phyloP scores from a whole-genome alignment of 192 early-diverging fungal genomes.

The Coemansia sp. region DNA sequence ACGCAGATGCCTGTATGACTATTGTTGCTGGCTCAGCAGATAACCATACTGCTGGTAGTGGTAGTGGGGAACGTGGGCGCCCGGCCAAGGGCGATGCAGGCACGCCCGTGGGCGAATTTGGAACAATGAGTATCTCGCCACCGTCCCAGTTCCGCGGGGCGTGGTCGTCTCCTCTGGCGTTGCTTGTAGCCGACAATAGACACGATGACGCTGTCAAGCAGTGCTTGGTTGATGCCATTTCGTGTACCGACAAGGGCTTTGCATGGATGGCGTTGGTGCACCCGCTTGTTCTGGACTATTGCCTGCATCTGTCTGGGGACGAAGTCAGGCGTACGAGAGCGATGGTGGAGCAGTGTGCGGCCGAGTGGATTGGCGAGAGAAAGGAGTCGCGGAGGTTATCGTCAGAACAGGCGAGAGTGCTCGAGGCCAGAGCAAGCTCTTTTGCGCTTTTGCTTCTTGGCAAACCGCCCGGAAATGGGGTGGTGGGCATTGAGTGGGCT shows the following conservation, averaged over 20 bases:
- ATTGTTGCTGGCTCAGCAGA: slow-evolving; percentile 8
- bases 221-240: slow-evolving; percentile 10
- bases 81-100: background rate
- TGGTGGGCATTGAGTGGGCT: background rate
- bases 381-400: background rate
- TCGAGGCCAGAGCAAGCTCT: slow-evolving; percentile 6
- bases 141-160: background rate
- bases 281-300: slow-evolving; percentile 20
- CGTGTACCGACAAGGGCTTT: background rate
- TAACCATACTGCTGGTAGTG: background rate
- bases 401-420: background rate
- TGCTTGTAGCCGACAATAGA: slow-evolving; percentile 7
- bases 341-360: background rate
- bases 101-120: slow-evolving; percentile 22
- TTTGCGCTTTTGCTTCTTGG: slow-evolving; percentile 16
- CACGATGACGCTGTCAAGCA: slow-evolving; percentile 13
- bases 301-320: slow-evolving; percentile 3
- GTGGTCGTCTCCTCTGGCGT: background rate
- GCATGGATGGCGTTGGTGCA: slow-evolving; percentile 24
- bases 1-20: slow-evolving; percentile 19
- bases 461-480: background rate
- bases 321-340: background rate
- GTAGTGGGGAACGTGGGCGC: background rate
- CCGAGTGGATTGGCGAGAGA: slow-evolving; percentile 9
- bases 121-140: slow-evolving; percentile 18